These are phyloP conservation scores for Rhizophora mangle DNA, from an alignment of 345 rosid species.

Conservation along the genomic window DNA sequence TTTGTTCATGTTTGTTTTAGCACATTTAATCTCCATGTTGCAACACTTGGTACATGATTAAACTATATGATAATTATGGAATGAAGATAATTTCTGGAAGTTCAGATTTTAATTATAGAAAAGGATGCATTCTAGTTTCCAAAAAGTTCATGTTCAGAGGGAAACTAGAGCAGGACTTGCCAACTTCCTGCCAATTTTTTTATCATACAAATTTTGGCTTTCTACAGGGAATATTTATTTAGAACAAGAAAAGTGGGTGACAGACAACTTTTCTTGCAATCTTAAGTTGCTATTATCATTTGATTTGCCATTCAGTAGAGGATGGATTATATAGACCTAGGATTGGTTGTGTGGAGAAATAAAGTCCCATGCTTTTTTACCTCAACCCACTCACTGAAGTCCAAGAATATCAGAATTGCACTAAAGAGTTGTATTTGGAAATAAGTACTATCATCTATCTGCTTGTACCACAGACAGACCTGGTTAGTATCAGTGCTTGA, in stretches of 20 bases:
- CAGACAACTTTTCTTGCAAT: neutral
- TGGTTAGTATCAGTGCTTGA: constrained; percentile 57
- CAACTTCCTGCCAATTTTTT: neutral
- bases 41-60: neutral
- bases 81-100: neutral
- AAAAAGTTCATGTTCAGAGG: neutral
- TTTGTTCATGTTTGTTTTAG: too few species aligned
- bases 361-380: neutral
- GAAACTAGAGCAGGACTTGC: neutral
- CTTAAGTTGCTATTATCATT: neutral
- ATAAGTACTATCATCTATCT: neutral
- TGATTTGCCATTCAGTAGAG: neutral
- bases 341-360: neutral
- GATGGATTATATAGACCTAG: neutral
- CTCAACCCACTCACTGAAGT: neutral
- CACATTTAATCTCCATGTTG: too few species aligned
- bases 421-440: neutral
- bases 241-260: neutral
- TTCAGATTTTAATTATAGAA: neutral
- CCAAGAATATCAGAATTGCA: neutral
- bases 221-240: neutral
- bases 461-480: constrained; percentile 29
- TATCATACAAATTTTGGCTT: neutral
- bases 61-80: neutral
- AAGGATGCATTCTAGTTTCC: neutral